Percentiles rank a stretch among this genome's conserved stretches.
phyloP scores from a whole-genome alignment of 2,329 filamentous ascomycete genomes.

The Bipolaris zeicola region DNA sequence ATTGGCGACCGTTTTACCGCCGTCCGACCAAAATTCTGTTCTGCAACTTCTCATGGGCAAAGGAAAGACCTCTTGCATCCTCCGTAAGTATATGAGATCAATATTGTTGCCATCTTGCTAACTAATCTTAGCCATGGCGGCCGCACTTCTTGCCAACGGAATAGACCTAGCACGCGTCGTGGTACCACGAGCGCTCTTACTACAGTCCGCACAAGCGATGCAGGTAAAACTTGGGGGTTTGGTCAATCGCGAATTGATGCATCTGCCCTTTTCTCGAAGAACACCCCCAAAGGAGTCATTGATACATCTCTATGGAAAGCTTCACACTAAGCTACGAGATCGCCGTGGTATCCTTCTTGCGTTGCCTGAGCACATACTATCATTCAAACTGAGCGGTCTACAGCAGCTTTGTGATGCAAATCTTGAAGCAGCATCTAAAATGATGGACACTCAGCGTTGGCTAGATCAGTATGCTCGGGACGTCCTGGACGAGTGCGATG shows the following conservation, averaged over 20 bases:
- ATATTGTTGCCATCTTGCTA: constrained; percentile 1
- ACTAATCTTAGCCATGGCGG: constrained; percentile 58
- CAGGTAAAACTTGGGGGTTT: constrained; percentile 62
- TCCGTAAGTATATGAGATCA: constrained; percentile 24
- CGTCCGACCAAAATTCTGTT: constrained; percentile 61
- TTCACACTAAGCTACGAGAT: constrained; percentile 52
- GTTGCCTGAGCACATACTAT: constrained; percentile 68
- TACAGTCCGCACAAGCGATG: constrained; percentile 63
- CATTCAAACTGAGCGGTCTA: constrained; percentile 66
- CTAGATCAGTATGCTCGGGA: constrained; percentile 60
- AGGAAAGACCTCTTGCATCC: constrained; percentile 69
- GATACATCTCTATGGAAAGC: constrained; percentile 41
- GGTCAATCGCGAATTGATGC: constrained; percentile 58
- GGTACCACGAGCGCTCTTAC: constrained; percentile 62
- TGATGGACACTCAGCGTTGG: constrained; percentile 60
- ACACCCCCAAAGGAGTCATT: constrained; percentile 45
- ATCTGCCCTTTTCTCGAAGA: constrained; percentile 64
- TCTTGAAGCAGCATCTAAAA: constrained; percentile 49
- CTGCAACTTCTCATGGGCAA: constrained; percentile 72
- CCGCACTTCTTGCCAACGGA: constrained; percentile 50
- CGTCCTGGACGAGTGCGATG: constrained; percentile 66
- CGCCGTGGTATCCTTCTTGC: constrained; percentile 62
- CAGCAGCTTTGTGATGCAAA: constrained; percentile 61
- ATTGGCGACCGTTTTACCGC: constrained; percentile 62
- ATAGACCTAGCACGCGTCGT: constrained; percentile 58